Evolutionary conservation across 768 basidiomycete species (phyloP).

Genomic region (Pleurotus eryngii): DNA sequence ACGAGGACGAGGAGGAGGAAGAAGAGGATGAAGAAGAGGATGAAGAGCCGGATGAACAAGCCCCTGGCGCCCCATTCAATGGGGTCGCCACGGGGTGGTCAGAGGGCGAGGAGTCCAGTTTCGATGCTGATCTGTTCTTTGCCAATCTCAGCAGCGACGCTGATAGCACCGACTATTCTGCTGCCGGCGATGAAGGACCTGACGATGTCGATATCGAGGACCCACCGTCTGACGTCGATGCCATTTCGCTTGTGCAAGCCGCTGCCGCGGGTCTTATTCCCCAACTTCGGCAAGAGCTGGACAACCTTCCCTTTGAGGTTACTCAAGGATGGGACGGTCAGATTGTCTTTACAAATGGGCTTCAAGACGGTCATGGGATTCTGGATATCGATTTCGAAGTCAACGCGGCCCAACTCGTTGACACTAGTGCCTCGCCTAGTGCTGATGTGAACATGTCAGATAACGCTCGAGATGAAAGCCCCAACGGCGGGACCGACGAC

Average conservation of each 20-base stretch:
- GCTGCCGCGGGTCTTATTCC: conserved; percentile 25
- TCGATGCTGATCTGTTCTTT: conserved; percentile 85
- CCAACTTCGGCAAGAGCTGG: conserved; percentile 24
- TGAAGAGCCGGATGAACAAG: conserved; percentile 43
- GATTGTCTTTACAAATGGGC: conserved; percentile 66
- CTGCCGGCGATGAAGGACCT: conserved; percentile 21
- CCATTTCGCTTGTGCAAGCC: conserved; percentile 23
- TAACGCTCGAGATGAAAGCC: conserved; percentile 42
- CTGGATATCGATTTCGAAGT: conserved; percentile 72
- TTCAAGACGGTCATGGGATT: conserved; percentile 50
- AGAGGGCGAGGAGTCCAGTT: conserved; percentile 72
- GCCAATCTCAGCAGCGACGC: conserved; percentile 63
- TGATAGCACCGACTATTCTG: conserved; percentile 31
- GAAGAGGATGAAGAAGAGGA: conserved; percentile 32
- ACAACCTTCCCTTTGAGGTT: conserved; percentile 59
- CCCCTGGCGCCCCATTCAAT: conserved; percentile 40
- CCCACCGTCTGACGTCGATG: conserved; percentile 40
- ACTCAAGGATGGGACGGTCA: conserved; percentile 75
- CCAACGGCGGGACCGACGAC: conserved; percentile 47
- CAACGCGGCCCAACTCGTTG: conserved; percentile 49
- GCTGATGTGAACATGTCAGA: conserved; percentile 40
- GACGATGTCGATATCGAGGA: conserved; percentile 45
- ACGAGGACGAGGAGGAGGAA: conserved; percentile 38
- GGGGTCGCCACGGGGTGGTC: conserved; percentile 78
- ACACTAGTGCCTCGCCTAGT: conserved; percentile 44